Conservation (phyloP, 2,329 filamentous ascomycete genomes). For the Trichoderma arundinaceum region DNA sequence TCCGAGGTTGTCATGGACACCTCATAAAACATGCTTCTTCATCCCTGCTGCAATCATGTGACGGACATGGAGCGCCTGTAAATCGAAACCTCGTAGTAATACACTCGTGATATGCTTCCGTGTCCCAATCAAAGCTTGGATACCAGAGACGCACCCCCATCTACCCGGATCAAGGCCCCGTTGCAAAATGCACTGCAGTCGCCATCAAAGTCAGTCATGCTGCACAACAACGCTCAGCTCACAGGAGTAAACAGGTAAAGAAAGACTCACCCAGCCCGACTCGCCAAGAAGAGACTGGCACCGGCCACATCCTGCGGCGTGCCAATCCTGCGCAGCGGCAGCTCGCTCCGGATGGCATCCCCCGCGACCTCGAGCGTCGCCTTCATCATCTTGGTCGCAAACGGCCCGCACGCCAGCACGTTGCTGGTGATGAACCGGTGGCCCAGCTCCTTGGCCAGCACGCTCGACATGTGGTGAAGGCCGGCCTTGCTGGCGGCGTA, state of each 20-base stretch:
- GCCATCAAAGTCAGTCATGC: not conserved
- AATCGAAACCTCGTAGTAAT: not conserved
- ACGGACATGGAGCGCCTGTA: not conserved
- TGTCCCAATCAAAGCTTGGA: slow-evolving; percentile 50
- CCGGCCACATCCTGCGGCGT: slow-evolving; percentile 72
- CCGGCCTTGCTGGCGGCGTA: slow-evolving; percentile 68
- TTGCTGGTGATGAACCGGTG: slow-evolving; percentile 67
- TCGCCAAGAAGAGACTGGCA: slow-evolving; percentile 71
- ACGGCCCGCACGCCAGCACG: slow-evolving; percentile 73
- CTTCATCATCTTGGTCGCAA: slow-evolving; percentile 72
- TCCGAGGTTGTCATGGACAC: slow-evolving; percentile 3
- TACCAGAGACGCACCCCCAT: slow-evolving; percentile 59
- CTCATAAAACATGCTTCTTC: not conserved
- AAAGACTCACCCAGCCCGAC: slow-evolving; percentile 62
- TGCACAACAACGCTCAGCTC: slow-evolving; percentile 39
- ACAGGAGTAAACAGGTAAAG: not conserved
- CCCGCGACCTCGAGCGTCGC: slow-evolving; percentile 61
- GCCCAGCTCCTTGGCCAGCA: slow-evolving; percentile 65
- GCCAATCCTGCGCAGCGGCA: slow-evolving; percentile 72
- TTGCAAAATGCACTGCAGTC: slow-evolving; percentile 60
- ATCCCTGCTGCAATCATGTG: not conserved
- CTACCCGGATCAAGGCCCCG: slow-evolving; percentile 66
- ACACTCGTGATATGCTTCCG: too few relatives aligned
- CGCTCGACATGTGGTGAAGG: slow-evolving; percentile 65
- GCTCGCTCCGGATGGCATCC: slow-evolving; percentile 60